A percentile compares a stretch with the other conserved stretches of the same genome.
Evolutionary conservation across 768 basidiomycete genomes (phyloP).

Genomic region (Kwoniella sp.): DNA sequence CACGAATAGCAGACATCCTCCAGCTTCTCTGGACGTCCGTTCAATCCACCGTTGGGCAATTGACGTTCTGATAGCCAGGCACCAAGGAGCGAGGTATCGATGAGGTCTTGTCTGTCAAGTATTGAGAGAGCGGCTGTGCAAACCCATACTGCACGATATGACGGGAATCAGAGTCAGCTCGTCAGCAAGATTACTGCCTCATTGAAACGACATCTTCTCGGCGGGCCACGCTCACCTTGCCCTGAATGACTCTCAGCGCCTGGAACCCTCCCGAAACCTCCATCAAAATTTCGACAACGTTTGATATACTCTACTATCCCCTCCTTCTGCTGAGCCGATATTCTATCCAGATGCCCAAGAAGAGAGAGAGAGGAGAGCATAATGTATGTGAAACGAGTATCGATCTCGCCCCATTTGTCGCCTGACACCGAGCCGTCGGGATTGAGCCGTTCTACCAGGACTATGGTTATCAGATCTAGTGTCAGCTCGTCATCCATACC

Average conservation of each 20-base stretch:
- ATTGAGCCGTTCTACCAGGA: conserved; percentile 74
- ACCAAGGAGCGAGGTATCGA: conserved; percentile 75
- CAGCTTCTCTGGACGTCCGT: conserved; percentile 95
- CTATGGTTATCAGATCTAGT: conserved; percentile 57
- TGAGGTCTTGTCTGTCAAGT: conserved; percentile 72
- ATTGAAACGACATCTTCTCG: background rate
- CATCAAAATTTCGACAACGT: conserved; percentile 88
- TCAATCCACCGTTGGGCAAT: conserved; percentile 87
- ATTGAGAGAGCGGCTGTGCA: conserved; percentile 86
- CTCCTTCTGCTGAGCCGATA: conserved; percentile 59
- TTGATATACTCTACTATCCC: conserved; percentile 66
- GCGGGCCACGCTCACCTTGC: conserved; percentile 64
- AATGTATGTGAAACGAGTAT: conserved; percentile 87
- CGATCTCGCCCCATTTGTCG: conserved; percentile 85
- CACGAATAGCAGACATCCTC: conserved; percentile 98
- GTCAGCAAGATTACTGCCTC: too few species aligned
- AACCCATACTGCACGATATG: conserved; percentile 69
- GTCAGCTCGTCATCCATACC: background rate
- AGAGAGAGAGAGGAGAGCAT: conserved; percentile 81
- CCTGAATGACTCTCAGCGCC: conserved; percentile 93
- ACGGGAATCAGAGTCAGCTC: background rate
- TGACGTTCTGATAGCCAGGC: conserved; percentile 97
- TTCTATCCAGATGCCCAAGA: conserved; percentile 69
- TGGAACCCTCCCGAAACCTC: conserved; percentile 79
- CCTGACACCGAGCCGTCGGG: conserved; percentile 86